phyloP scores from a whole-genome alignment of 2,329 filamentous ascomycete species.

The Hymenotorrendiella dingleyae region DNA sequence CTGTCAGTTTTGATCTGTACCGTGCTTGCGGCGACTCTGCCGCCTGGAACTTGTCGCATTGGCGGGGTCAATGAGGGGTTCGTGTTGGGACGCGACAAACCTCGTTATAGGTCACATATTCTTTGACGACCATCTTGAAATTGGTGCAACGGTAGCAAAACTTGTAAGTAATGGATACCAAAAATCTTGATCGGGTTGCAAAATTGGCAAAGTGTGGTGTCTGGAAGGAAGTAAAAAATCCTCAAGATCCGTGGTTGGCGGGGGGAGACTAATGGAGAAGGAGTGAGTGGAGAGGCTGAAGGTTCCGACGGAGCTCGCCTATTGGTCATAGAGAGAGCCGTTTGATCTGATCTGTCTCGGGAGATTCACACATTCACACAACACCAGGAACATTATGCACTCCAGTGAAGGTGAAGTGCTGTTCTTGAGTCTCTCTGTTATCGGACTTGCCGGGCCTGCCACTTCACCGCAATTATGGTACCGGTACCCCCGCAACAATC shows the following conservation, averaged over 20 bases:
- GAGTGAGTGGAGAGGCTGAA: neutral
- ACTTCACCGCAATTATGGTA: too few species aligned
- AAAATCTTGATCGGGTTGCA: neutral
- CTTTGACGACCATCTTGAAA: constrained; percentile 69
- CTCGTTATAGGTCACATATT: constrained; percentile 91
- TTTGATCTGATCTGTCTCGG: too few species aligned
- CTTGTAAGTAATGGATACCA: neutral
- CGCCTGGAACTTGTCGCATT: too few species aligned
- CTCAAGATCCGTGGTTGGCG: neutral
- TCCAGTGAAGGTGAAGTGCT: too few species aligned
- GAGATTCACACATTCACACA: too few species aligned
- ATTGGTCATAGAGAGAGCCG: too few species aligned
- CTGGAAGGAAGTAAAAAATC: neutral
- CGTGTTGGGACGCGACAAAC: constrained; percentile 43
- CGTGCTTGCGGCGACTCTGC: neutral
- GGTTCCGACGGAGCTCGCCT: neutral
- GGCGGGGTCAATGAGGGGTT: constrained; percentile 6
- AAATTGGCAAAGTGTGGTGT: neutral
- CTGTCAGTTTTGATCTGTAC: constrained; percentile 14
- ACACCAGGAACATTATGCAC: too few species aligned
- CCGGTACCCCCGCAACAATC: too few species aligned
- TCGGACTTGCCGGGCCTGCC: too few species aligned
- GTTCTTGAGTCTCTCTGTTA: too few species aligned
- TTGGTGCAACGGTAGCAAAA: neutral
- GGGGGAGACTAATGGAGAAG: neutral